Evolutionary conservation across 2,329 filamentous ascomycete genomes (phyloP).

Genomic region (Colletotrichum scovillei): DNA sequence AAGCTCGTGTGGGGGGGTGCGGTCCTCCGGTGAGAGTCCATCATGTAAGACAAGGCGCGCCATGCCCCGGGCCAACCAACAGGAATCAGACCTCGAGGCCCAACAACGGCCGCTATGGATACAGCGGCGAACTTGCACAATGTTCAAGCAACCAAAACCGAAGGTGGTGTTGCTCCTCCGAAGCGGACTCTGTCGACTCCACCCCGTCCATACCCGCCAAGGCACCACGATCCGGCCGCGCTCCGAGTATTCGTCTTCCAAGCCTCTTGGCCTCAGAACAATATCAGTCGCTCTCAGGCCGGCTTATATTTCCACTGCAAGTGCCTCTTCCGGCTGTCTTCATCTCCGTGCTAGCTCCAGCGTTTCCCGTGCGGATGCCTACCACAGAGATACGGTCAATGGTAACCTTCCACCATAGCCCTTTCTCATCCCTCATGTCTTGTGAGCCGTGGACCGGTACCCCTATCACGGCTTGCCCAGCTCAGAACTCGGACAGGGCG

Average conservation of each 20-base stretch:
- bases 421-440: background rate
- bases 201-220: slow-evolving; percentile 1
- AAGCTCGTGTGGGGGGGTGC: background rate
- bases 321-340: background rate
- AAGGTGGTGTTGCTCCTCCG: background rate
- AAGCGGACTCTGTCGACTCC: background rate
- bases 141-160: background rate
- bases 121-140: background rate
- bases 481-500: background rate
- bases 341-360: slow-evolving; percentile 1
- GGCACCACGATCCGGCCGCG: slow-evolving; percentile 22
- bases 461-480: background rate
- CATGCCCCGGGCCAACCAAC: background rate
- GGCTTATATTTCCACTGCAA: background rate
- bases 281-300: background rate
- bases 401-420: background rate
- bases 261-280: slow-evolving; percentile 10
- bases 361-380: background rate
- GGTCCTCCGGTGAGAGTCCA: slow-evolving; percentile 26
- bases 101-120: slow-evolving; percentile 3
- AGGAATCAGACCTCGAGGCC: background rate
- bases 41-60: background rate
- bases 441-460: no score
- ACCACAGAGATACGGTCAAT: background rate
- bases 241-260: slow-evolving; percentile 15